A percentile compares a stretch with the other conserved stretches of the same genome.
Evolutionary conservation across 2,329 filamentous ascomycete species (phyloP).

Genomic region (Cercospora sp.): DNA sequence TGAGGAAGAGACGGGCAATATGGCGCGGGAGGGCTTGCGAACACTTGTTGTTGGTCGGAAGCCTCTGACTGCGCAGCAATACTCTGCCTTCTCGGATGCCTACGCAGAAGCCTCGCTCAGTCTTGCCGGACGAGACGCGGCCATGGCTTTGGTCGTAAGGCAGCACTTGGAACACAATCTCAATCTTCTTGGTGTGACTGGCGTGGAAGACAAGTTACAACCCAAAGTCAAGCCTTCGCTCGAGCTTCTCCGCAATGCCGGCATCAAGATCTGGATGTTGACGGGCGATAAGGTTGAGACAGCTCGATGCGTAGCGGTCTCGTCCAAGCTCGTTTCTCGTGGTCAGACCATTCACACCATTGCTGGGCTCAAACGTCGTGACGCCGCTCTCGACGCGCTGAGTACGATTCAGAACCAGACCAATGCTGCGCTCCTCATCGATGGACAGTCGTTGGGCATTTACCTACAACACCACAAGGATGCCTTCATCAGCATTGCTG

Average conservation of each 20-base stretch:
- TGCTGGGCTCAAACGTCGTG: conserved; percentile 70
- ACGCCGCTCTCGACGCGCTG: conserved; percentile 81
- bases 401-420: conserved; percentile 83
- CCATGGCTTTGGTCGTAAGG: conserved; percentile 76
- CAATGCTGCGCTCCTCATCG: conserved; percentile 87
- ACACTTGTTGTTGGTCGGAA: conserved; percentile 95
- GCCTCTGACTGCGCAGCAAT: conserved; percentile 73
- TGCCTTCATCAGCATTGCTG: conserved; percentile 85
- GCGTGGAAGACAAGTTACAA: conserved; percentile 95
- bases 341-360: conserved; percentile 97
- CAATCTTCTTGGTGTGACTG: conserved; percentile 93
- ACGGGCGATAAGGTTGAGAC: conserved; percentile 99
- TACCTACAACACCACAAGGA: conserved; percentile 79
- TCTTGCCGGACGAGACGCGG: conserved; percentile 74
- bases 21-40: conserved; percentile 93
- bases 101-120: conserved; percentile 80
- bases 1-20: conserved; percentile 98
- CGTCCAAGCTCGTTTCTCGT: conserved; percentile 86
- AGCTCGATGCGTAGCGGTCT: conserved; percentile 91
- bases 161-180: conserved; percentile 83
- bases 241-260: conserved; percentile 91
- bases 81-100: conserved; percentile 72
- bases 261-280: conserved; percentile 99
- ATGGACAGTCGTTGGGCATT: conserved; percentile 83
- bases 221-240: conserved; percentile 92